Evolutionary conservation across 371 early-diverging fungal species (phyloP), one percentile per base, ranked within the genome.

Genomic region (Phascolomyces articulosus): DNA sequence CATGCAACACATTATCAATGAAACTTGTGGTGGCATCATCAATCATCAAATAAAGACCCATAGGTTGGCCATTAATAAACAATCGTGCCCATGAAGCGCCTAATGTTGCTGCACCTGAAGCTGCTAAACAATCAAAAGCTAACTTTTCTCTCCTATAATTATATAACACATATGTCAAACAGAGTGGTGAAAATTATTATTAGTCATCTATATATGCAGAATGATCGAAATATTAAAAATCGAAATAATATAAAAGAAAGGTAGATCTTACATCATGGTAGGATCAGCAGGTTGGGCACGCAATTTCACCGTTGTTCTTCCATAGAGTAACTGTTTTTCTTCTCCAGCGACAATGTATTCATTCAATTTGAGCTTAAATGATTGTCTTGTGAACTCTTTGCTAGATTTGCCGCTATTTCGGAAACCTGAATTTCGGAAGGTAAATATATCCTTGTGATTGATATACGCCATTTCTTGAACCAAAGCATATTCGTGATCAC

Each of bases 371-470:
- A 86, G 64, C 63, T 80, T 75, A 73, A 75, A 86, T 8, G 86
- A 83, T 65, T 84, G 86, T 64, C 83, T 80, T 26, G 80, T 63
- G 57, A 78, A 86, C 15, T 84, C 83, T 60, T 84, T 86, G 62
- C 82, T 83, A 2, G 83, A 83, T 68, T 86, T 80, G 44, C 86
- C 86, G 26, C 82, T 80, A 48, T 80, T 84, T 55, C 71, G 69
- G 53, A 86, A 58, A 44, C 83, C 73, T 51, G 75, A 82, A 61
- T 70, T 72, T 53, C 54, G 53, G 58, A 83, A 80, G 9, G 67
- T 71, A 58, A 71, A 78, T 54, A 74, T 68, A 28, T 77, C 82
- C 20, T 78, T 67, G 63, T 68, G 74, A 27, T 68, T 79, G 54
- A 86, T 83, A 40, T 83, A 86, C 18, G 75, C 73, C 63, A 86